phyloP scores from a whole-genome alignment of 73 alveolate species.

The Paramecium sonneborni region DNA sequence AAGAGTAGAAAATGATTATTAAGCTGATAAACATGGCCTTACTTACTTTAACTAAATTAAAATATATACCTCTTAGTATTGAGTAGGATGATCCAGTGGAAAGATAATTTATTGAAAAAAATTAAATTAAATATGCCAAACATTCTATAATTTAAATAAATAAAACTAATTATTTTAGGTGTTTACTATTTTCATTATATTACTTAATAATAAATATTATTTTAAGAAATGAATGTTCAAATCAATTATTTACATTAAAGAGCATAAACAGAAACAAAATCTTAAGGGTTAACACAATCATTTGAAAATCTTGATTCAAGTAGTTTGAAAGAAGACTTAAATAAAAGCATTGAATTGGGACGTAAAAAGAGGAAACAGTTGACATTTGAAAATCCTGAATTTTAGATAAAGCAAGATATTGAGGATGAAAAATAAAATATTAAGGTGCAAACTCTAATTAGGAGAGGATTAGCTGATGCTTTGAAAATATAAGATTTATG shows the following conservation, averaged over 20 bases:
- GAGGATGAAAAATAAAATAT: neutral
- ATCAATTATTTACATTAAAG: neutral
- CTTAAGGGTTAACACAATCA: neutral
- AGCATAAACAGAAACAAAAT: neutral
- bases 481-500: neutral
- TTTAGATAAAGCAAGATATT: neutral
- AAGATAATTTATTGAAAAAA: too few relatives aligned
- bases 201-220: neutral
- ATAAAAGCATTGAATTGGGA: neutral
- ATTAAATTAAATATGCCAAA: too few relatives aligned
- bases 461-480: neutral
- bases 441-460: neutral
- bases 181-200: too few relatives aligned
- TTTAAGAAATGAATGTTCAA: neutral
- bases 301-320: neutral
- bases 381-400: slow-evolving; percentile 3
- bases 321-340: neutral
- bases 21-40: too few relatives aligned
- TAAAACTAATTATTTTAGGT: too few relatives aligned
- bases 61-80: too few relatives aligned
- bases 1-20: too few relatives aligned
- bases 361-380: neutral
- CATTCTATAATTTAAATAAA: too few relatives aligned
- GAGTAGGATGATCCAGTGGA: too few relatives aligned
- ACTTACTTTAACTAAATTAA: too few relatives aligned